Conservation (phyloP, 441 rosid species). For the Gossypium armourianum region DNA sequence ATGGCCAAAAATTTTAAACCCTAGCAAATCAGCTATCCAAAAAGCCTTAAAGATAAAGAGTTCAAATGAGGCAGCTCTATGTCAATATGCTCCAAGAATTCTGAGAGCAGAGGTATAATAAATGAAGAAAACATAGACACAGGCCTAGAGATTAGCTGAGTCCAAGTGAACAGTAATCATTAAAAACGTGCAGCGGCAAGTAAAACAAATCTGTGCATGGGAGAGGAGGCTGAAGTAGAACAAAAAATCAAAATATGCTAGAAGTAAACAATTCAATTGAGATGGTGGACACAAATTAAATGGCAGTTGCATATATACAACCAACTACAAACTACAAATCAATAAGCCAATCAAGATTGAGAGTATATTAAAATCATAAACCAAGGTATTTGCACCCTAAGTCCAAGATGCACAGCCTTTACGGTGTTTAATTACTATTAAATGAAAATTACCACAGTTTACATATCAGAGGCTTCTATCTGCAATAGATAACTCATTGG, state of each 20-base stretch:
- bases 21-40: background rate
- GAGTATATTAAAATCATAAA: constrained; percentile 2
- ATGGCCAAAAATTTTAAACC: background rate
- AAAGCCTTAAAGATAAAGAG: background rate
- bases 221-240: constrained; percentile 1
- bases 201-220: background rate
- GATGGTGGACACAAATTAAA: background rate
- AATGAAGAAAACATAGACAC: background rate
- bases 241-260: background rate
- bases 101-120: background rate
- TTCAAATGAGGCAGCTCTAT: background rate
- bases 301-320: background rate
- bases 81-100: constrained; percentile 17
- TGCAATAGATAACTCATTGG: background rate
- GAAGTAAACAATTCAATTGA: background rate
- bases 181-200: background rate
- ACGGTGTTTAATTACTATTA: background rate
- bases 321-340: background rate
- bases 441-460: background rate
- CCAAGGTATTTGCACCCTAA: background rate
- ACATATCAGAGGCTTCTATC: background rate
- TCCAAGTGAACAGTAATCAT: background rate
- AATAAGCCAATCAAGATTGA: background rate
- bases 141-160: background rate
- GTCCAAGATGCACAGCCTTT: background rate